Evolutionary conservation across 495 filamentous ascomycete genomes (phyloP).

Genomic region (Rhizodiscina lignyota): DNA sequence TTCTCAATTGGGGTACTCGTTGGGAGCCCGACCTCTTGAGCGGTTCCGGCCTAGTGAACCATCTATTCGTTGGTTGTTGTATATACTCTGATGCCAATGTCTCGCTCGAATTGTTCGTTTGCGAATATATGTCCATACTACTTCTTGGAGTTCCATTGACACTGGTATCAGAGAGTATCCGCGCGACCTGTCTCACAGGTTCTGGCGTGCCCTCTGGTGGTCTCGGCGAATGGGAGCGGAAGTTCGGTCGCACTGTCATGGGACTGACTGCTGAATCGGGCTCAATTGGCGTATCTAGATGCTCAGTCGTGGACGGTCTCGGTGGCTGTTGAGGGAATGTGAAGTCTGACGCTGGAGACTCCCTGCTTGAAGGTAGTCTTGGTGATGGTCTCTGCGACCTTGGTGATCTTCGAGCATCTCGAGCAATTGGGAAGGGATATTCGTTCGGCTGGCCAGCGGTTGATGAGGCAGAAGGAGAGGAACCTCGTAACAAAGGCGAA

Average conservation of each 20-base stretch:
- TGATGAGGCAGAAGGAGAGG: no score
- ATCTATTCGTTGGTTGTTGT: conserved; percentile 38
- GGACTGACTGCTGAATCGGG: conserved; percentile 7
- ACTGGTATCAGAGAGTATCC: conserved; percentile 59
- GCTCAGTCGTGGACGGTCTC: conserved; percentile 10
- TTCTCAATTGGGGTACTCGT: background rate
- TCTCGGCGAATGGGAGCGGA: background rate
- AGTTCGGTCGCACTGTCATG: conserved; percentile 1
- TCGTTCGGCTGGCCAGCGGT: no score
- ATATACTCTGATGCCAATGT: conserved; percentile 86
- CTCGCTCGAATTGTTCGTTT: conserved; percentile 86
- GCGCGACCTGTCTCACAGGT: conserved; percentile 43
- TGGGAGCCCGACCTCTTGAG: background rate
- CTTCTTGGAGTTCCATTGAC: conserved; percentile 56
- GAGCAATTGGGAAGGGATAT: no score
- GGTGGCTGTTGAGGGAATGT: conserved; percentile 42
- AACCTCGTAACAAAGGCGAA: no score
- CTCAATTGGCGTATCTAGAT: conserved; percentile 4
- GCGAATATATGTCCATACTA: conserved; percentile 85
- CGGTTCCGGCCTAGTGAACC: conserved; percentile 7
- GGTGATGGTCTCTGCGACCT: no score
- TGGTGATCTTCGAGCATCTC: no score
- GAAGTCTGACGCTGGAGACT: no score
- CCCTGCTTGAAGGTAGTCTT: no score
- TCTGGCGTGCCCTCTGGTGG: background rate